Evolutionary conservation across 108 stramenopile species (phyloP).

Genomic region (Pseudonitzschia pungens): DNA sequence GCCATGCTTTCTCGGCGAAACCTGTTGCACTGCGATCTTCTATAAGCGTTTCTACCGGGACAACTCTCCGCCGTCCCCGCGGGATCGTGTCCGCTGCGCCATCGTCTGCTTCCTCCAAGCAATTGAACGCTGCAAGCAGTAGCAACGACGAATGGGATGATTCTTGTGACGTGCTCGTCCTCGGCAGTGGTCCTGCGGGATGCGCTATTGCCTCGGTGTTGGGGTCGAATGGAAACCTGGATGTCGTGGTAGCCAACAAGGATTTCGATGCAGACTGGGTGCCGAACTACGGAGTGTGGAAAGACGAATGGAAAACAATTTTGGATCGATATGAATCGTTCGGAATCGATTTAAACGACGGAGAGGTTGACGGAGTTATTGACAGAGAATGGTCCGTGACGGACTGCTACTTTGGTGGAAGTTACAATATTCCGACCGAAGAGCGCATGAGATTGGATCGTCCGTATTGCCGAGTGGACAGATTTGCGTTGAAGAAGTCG

Average conservation of each 20-base stretch:
- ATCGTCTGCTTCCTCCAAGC: background rate
- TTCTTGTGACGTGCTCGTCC: conserved; percentile 75
- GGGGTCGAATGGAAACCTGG: conserved; percentile 40
- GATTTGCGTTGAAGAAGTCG: conserved; percentile 55
- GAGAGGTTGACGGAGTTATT: conserved; percentile 41
- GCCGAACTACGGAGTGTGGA: conserved; percentile 94
- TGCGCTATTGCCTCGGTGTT: conserved; percentile 76
- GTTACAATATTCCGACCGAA: conserved; percentile 76
- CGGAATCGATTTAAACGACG: conserved; percentile 50
- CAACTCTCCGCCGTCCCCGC: background rate
- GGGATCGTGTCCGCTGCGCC: conserved; percentile 1
- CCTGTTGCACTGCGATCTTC: background rate
- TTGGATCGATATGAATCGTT: conserved; percentile 33
- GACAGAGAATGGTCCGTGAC: conserved; percentile 83
- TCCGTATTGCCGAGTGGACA: conserved; percentile 84
- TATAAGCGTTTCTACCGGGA: too few species aligned
- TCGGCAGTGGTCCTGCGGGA: conserved; percentile 80
- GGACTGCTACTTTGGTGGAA: conserved; percentile 93
- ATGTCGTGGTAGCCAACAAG: conserved; percentile 79
- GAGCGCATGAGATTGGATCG: conserved; percentile 72
- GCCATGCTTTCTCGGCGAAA: background rate
- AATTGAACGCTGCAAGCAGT: background rate
- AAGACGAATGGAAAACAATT: conserved; percentile 91
- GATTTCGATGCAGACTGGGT: conserved; percentile 78
- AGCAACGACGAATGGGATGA: conserved; percentile 35